Conservation (phyloP, 257 asterid species). For the Prunella vulgaris region DNA sequence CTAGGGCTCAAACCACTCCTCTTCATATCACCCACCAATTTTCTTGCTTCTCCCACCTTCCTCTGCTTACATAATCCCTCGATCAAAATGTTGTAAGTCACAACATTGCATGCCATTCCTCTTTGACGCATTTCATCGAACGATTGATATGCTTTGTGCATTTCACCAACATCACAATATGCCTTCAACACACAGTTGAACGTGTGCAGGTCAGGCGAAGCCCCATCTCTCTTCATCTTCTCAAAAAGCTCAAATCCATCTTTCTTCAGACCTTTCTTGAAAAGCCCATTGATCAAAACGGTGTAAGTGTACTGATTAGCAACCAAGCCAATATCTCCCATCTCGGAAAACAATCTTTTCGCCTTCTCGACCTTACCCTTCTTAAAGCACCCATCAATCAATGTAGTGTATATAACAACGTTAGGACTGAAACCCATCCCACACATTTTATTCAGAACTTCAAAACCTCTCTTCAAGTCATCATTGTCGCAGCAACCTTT, state of each 20-base stretch:
- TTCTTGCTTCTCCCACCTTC: constrained; percentile 41
- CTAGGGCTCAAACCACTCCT: constrained; percentile 45
- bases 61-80: constrained; percentile 52
- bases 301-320: constrained; percentile 69
- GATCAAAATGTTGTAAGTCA: constrained; percentile 63
- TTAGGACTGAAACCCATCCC: constrained; percentile 47
- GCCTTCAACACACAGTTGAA: constrained; percentile 48
- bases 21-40: constrained; percentile 52
- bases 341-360: constrained; percentile 38
- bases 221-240: constrained; percentile 55
- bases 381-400: constrained; percentile 68
- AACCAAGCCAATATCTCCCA: constrained; percentile 47
- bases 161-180: constrained; percentile 38
- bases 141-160: constrained; percentile 40
- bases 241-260: constrained; percentile 64
- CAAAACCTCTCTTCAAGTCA: constrained; percentile 47
- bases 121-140: constrained; percentile 56
- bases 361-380: constrained; percentile 49
- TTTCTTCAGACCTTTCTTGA: constrained; percentile 44
- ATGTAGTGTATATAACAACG: constrained; percentile 62
- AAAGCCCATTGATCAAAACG: constrained; percentile 57
- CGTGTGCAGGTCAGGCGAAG: constrained; percentile 54
- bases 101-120: constrained; percentile 52
- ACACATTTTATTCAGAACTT: constrained; percentile 33
- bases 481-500: constrained; percentile 65